Conservation (phyloP, 345 rosid genomes). For the Linum tenue region DNA sequence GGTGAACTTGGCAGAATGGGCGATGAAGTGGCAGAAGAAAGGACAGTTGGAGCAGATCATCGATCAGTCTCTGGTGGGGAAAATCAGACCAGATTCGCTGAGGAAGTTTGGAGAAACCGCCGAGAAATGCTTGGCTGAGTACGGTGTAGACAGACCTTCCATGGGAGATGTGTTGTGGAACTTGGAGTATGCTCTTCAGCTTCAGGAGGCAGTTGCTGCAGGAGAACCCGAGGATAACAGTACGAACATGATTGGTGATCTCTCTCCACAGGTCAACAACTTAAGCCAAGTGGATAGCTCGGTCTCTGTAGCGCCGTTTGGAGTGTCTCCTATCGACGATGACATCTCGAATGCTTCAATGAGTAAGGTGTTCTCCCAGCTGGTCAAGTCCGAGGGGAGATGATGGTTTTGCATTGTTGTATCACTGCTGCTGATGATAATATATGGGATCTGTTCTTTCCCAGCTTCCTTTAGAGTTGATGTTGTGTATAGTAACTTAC, state of each 20-base stretch:
- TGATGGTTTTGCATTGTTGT: conserved; percentile 12
- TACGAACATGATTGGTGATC: conserved; percentile 58
- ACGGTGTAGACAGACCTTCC: conserved; percentile 53
- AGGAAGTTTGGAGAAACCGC: conserved; percentile 79
- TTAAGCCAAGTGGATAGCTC: conserved; percentile 37
- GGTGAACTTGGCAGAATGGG: conserved; percentile 96
- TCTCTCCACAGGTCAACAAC: conserved; percentile 44
- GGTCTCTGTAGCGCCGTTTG: conserved; percentile 28
- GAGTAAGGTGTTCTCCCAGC: conserved; percentile 81
- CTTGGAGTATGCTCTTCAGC: conserved; percentile 77
- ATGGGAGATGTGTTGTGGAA: conserved; percentile 46
- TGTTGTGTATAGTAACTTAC: no score
- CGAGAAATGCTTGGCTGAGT: conserved; percentile 83
- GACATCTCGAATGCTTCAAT: conserved; percentile 54
- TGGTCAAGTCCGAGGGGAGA: conserved; percentile 71
- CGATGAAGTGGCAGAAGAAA: conserved; percentile 80
- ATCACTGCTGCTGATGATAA: no score
- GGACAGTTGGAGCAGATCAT: conserved; percentile 77
- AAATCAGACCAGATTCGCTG: conserved; percentile 59
- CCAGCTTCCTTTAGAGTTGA: no score
- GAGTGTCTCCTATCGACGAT: conserved; percentile 29
- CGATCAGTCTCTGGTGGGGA: conserved; percentile 49
- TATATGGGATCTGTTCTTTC: no score
- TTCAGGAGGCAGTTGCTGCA: conserved; percentile 49
- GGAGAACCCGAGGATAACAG: conserved; percentile 64